These are phyloP conservation scores for Suhomyces tanzawaensis DNA, from an alignment of 805 yeast genomes.

Conservation along the genomic window DNA sequence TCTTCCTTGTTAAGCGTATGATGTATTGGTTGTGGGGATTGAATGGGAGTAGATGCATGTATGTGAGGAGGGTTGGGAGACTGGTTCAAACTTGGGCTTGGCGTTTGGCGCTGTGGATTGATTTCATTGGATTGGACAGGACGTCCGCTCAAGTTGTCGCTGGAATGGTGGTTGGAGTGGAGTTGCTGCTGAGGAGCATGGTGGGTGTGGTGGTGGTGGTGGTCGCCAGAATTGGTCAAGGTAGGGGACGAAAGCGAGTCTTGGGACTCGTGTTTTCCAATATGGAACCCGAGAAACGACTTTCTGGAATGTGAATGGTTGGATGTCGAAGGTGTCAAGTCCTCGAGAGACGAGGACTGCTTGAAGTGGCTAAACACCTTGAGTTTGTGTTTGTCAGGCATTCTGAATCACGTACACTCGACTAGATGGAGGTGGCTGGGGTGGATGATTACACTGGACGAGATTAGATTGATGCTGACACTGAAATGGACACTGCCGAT, in stretches of 20 bases:
- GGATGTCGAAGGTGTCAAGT: slow-evolving; percentile 30
- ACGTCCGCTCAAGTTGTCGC: not conserved
- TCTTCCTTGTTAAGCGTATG: slow-evolving; percentile 10
- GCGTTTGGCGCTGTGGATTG: too few relatives aligned
- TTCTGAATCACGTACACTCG: slow-evolving; percentile 13
- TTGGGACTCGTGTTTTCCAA: slow-evolving; percentile 41
- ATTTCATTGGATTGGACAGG: not conserved
- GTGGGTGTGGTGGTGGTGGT: slow-evolving; percentile 10
- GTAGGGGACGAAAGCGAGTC: slow-evolving; percentile 38
- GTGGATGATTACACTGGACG: too few relatives aligned
- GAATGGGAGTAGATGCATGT: slow-evolving; percentile 1
- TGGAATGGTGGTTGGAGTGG: not conserved
- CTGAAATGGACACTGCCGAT: too few relatives aligned
- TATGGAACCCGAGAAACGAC: slow-evolving; percentile 38
- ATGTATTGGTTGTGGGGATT: slow-evolving; percentile 11
- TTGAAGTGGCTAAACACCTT: slow-evolving; percentile 41
- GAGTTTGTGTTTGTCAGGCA: slow-evolving; percentile 46
- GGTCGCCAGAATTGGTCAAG: slow-evolving; percentile 32
- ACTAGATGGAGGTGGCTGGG: too few relatives aligned
- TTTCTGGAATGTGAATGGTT: slow-evolving; percentile 28
- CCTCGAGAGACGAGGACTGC: slow-evolving; percentile 20
- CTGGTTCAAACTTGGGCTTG: not conserved
- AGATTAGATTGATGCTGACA: too few relatives aligned
- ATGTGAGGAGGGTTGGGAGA: not conserved
- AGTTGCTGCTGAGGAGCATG: slow-evolving; percentile 2